Percentiles rank a stretch among this genome's conserved stretches.
Conservation (phyloP, 495 filamentous ascomycete species). For the Daldinia childiae region DNA sequence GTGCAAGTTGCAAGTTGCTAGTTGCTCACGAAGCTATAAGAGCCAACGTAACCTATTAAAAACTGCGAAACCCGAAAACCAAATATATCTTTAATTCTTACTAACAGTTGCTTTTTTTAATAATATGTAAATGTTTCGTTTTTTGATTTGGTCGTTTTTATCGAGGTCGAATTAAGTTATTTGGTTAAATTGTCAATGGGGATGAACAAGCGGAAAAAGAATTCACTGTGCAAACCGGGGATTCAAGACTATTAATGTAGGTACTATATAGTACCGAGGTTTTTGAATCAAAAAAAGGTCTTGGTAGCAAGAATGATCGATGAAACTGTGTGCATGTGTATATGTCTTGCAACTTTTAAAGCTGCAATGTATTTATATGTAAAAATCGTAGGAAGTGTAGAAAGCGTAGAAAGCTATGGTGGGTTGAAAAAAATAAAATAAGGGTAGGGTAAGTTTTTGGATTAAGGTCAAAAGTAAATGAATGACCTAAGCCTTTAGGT, state of each 20-base stretch:
- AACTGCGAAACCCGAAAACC: conserved; percentile 16
- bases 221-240: conserved; percentile 19
- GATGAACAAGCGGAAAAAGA: conserved; percentile 10
- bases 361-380: conserved; percentile 1
- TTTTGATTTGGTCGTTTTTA: background rate
- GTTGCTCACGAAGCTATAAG: conserved; percentile 11
- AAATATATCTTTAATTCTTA: conserved; percentile 5
- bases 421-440: background rate
- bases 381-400: background rate
- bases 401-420: background rate
- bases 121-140: background rate
- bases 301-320: background rate
- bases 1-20: conserved; percentile 11
- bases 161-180: conserved; percentile 12
- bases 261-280: background rate
- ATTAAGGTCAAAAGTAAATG: background rate
- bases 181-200: background rate
- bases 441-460: background rate
- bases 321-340: background rate
- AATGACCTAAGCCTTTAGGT: too few relatives aligned
- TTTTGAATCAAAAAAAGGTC: background rate
- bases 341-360: background rate
- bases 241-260: background rate
- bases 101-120: conserved; percentile 9
- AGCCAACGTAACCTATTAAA: conserved; percentile 12